Evolutionary conservation across 331 rosid genomes (phyloP), one percentile per base, ranked within the genome.

Genomic region (Rhamnella rubrinervis): DNA sequence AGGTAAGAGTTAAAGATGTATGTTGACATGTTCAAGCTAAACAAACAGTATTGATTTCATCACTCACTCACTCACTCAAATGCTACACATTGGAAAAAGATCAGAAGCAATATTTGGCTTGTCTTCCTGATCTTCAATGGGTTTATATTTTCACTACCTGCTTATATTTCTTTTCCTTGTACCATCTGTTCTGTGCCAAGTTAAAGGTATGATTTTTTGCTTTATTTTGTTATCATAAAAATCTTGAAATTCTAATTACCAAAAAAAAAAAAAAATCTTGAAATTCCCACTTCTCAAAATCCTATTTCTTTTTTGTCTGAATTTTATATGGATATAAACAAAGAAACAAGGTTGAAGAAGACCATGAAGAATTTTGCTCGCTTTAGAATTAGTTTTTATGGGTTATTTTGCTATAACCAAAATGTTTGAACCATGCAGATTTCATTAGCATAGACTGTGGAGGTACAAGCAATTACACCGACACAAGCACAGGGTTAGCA

Each of bases 401-500:
- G 49, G 49, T 44, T 40, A n/a, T 44, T 13, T 57, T 26, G 59
- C 61, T 35, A 39, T 40, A 18, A 39, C 23, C 14, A 52, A 21
- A 26, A 66, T 2, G 2, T 23, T 18, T 40, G 52, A 55, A 19
- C 53, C 53, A 20, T 80, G 84, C 87, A 93, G 97, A 93, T 66
- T 93, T 93, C 63, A 16, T 91, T 67, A 93, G 97, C 80, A 83
- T 93, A 78, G 92, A 93, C 65, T 88, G 96, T 81, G 95, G 95
- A 77, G 97, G 96, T 17, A 76, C 92, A 21, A 71, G 75, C 21
- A 85, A 89, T 66, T 84, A 77, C 87, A 91, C 85, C 9, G 97
- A 93, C 82, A 60, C 56, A 64, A 77, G 63, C 75, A 91, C 96
- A 28, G 97, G 90, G 8, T 74, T 91, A 13, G 5, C 75, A 87